A percentile compares a stretch with the other conserved stretches of the same genome.
Evolutionary conservation across 441 rosid genomes (phyloP).

Genomic region (Pelargonium myrrhifolium): DNA sequence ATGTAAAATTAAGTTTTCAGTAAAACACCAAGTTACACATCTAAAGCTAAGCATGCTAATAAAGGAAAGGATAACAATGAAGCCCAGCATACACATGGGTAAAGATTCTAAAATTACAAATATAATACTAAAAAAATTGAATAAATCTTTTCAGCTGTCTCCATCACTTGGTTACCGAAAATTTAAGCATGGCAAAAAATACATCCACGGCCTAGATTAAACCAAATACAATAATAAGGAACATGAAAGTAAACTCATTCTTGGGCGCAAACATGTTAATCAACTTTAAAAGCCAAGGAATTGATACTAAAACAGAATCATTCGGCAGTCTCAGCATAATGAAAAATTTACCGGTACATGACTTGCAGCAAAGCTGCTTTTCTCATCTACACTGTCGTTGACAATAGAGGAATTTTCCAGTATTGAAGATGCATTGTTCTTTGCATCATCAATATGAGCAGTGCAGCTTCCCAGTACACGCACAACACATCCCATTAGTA

Average conservation of each 20-base stretch:
- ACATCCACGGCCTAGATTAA: not conserved
- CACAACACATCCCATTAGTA: slow-evolving; percentile 80
- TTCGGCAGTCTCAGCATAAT: slow-evolving; percentile 4
- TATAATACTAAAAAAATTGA: not conserved
- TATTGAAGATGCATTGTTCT: slow-evolving; percentile 29
- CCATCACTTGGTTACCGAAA: not conserved
- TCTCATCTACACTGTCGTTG: slow-evolving; percentile 25
- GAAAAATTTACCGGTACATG: slow-evolving; percentile 39
- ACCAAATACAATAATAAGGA: not conserved
- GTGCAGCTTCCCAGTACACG: slow-evolving; percentile 58
- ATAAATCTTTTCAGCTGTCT: not conserved
- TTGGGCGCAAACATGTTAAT: not conserved
- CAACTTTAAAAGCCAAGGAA: not conserved
- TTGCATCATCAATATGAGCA: slow-evolving; percentile 37
- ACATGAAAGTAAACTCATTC: not conserved
- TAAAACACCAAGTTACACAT: not conserved
- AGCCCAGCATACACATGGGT: not conserved
- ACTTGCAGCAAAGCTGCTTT: slow-evolving; percentile 26
- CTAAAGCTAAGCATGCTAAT: not conserved
- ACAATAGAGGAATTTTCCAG: slow-evolving; percentile 17
- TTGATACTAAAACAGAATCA: not conserved
- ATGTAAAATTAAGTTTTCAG: not conserved
- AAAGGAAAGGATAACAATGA: not conserved
- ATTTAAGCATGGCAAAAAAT: not conserved
- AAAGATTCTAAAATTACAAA: not conserved